These are phyloP conservation scores for Cicer judaicum DNA, from an alignment of 306 rosid genomes.

Conservation along the genomic window DNA sequence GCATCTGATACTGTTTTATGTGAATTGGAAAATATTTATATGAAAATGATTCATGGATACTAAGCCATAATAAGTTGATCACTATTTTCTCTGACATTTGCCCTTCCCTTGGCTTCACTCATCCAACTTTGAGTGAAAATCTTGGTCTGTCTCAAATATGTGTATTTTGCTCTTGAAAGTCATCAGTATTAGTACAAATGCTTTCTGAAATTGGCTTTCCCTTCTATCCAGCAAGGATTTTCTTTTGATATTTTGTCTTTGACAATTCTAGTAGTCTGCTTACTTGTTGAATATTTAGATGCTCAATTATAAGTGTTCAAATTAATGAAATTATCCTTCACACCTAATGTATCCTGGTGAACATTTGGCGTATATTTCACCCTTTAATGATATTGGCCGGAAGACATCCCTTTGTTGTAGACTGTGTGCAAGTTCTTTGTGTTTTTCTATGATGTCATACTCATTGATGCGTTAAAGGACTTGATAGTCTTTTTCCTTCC, in stretches of 20 bases:
- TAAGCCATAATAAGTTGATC: neutral
- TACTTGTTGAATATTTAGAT: neutral
- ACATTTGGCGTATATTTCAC: neutral
- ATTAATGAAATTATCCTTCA: neutral
- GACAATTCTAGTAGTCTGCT: neutral
- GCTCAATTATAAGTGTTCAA: neutral
- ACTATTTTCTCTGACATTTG: neutral
- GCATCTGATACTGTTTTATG: conserved; percentile 25
- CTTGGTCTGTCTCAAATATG: conserved; percentile 3
- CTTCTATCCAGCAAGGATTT: neutral
- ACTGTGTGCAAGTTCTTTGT: neutral
- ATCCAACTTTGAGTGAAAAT: conserved; percentile 28
- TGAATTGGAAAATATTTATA: conserved; percentile 14
- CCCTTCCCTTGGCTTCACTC: neutral
- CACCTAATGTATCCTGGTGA: neutral
- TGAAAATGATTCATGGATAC: conserved; percentile 12
- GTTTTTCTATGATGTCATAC: neutral
- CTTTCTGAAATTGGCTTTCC: conserved; percentile 33
- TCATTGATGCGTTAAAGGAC: neutral
- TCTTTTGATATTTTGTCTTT: conserved; percentile 1
- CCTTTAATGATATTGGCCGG: neutral
- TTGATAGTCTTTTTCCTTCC: neutral
- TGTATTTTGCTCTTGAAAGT: conserved; percentile 19
- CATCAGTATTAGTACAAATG: conserved; percentile 14
- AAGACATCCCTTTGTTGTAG: neutral